These are phyloP conservation scores for Sorghum bicolor DNA, from an alignment of 176 grass and related monocot species.

Conservation along the genomic window DNA sequence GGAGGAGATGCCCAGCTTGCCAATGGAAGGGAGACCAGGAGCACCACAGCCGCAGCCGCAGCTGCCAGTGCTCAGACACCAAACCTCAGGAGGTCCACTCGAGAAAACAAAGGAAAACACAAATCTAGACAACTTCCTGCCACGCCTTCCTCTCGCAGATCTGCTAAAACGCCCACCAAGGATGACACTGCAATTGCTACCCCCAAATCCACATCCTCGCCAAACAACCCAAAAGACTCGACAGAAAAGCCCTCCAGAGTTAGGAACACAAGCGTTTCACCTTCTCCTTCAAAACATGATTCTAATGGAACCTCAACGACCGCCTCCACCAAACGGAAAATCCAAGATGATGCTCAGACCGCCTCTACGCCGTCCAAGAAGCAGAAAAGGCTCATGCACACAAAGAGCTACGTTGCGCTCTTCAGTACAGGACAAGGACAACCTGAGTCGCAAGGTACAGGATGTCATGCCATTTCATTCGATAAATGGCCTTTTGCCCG, in stretches of 20 bases:
- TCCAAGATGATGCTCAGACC: not conserved
- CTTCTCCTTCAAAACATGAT: constrained; percentile 23
- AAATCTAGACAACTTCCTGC: not conserved
- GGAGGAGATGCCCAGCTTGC: constrained; percentile 12
- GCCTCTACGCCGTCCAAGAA: constrained; percentile 22
- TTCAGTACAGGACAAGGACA: not conserved
- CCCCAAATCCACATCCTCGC: constrained; percentile 1
- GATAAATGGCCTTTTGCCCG: not conserved
- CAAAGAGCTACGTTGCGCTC: constrained; percentile 30
- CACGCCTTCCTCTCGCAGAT: constrained; percentile 9
- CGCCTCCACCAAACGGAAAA: constrained; percentile 28
- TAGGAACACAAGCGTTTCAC: not conserved
- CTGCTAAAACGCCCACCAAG: not conserved
- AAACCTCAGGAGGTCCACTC: constrained; percentile 64
- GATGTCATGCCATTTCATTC: not conserved
- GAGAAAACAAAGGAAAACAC: constrained; percentile 47
- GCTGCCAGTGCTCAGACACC: not conserved
- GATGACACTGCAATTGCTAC: not conserved
- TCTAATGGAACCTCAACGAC: constrained; percentile 2
- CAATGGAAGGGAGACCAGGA: constrained; percentile 34
- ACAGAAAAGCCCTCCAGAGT: constrained; percentile 23
- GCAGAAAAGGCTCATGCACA: constrained; percentile 24
- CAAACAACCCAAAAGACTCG: constrained; percentile 23
- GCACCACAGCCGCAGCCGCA: not conserved
- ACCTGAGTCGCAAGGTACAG: constrained; percentile 26